A percentile compares a stretch with the other conserved stretches of the same genome.
Evolutionary conservation across 192 early-diverging fungal species (phyloP).

Genomic region (Coemansia sp.): DNA sequence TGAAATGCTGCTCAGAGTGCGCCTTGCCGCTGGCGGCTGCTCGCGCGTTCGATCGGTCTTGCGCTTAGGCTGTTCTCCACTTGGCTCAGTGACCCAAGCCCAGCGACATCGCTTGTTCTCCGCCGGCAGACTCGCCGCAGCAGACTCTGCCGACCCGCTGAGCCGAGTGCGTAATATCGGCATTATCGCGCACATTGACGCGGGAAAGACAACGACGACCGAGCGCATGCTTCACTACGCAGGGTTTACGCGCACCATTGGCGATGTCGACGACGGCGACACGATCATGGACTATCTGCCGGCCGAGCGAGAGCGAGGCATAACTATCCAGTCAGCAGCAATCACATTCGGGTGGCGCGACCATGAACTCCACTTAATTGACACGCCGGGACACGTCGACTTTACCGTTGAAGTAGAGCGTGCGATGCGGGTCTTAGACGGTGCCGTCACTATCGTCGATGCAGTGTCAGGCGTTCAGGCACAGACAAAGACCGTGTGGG

Average conservation of each 20-base stretch:
- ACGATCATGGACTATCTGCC: slow-evolving; percentile 95
- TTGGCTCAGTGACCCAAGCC: not conserved
- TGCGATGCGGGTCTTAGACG: slow-evolving; percentile 89
- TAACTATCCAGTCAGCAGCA: slow-evolving; percentile 92
- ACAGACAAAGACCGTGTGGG: slow-evolving; percentile 96
- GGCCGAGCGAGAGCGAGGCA: slow-evolving; percentile 89
- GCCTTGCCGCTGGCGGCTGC: not conserved
- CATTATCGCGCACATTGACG: slow-evolving; percentile 97
- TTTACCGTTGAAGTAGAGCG: slow-evolving; percentile 97
- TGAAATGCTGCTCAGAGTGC: slow-evolving; percentile 1
- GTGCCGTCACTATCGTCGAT: slow-evolving; percentile 91
- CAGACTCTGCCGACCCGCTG: not conserved
- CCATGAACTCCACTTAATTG: slow-evolving; percentile 89
- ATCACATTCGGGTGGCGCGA: slow-evolving; percentile 82
- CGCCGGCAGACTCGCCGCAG: not conserved
- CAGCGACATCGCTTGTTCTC: not conserved
- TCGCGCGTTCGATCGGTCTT: not conserved
- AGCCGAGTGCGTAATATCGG: slow-evolving; percentile 80
- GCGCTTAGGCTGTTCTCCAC: too few relatives aligned
- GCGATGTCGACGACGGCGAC: slow-evolving; percentile 92
- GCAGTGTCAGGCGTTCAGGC: slow-evolving; percentile 97
- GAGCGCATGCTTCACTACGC: slow-evolving; percentile 98
- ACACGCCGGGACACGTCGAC: slow-evolving; percentile 96
- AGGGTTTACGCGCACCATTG: slow-evolving; percentile 85
- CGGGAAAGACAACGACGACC: slow-evolving; percentile 97